Conservation (phyloP, 768 basidiomycete genomes). For the Lactarius quietus region DNA sequence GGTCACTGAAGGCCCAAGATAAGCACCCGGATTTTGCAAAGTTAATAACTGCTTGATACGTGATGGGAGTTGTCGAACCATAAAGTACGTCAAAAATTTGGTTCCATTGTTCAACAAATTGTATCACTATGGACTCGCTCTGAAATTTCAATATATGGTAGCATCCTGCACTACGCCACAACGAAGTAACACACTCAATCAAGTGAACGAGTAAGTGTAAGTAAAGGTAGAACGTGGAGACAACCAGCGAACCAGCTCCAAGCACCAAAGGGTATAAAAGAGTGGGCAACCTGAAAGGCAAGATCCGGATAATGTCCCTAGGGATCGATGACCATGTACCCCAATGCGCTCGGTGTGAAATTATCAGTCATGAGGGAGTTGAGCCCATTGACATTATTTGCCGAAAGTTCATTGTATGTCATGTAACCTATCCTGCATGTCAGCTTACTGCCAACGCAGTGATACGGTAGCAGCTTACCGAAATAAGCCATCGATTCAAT, state of each 20-base stretch:
- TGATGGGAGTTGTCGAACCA: constrained; percentile 52
- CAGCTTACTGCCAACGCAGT: not conserved
- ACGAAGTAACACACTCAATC: not conserved
- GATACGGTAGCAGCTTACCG: constrained; percentile 45
- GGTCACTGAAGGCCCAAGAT: constrained; percentile 52
- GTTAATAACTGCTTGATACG: constrained; percentile 69
- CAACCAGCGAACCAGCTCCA: constrained; percentile 11
- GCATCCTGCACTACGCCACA: constrained; percentile 15
- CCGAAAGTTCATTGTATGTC: constrained; percentile 40
- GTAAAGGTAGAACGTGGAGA: constrained; percentile 6
- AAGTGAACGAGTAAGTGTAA: not conserved
- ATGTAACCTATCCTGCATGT: constrained; percentile 42
- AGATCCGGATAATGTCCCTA: constrained; percentile 18
- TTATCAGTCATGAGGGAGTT: constrained; percentile 50
- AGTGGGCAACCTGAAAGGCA: not conserved
- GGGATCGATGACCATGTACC: constrained; percentile 42
- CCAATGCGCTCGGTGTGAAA: constrained; percentile 52
- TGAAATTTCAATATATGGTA: not conserved
- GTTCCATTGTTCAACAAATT: not conserved
- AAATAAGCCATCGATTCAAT: constrained; percentile 53
- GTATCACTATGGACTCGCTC: not conserved
- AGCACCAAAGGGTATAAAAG: not conserved
- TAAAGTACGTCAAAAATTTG: constrained; percentile 1
- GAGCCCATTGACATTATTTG: constrained; percentile 45
- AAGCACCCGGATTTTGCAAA: constrained; percentile 58